phyloP scores from a whole-genome alignment of 495 filamentous ascomycete species.

The Cryomyces minteri region DNA sequence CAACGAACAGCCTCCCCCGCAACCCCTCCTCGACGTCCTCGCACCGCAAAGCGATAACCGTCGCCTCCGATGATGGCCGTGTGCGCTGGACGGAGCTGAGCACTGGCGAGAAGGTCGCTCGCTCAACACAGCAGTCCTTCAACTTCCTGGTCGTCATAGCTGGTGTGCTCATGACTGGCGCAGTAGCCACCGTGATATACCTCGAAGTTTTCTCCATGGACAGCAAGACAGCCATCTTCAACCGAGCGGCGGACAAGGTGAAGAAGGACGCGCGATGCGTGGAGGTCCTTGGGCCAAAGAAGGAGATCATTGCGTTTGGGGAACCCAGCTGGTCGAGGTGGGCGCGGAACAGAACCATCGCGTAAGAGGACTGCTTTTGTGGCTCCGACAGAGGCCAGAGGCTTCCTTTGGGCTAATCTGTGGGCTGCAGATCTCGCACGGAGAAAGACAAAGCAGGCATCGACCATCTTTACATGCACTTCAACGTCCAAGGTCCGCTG shows the following conservation, averaged over 20 bases:
- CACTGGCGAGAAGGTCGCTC: constrained; percentile 55
- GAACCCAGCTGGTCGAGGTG: constrained; percentile 70
- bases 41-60: constrained; percentile 33
- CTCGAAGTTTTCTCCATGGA: constrained; percentile 73
- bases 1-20: neutral
- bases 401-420: neutral
- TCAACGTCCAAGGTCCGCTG: constrained; percentile 74
- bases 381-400: constrained; percentile 18
- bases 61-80: constrained; percentile 64
- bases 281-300: constrained; percentile 54
- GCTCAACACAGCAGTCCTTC: constrained; percentile 78
- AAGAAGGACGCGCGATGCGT: constrained; percentile 49
- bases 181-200: constrained; percentile 50
- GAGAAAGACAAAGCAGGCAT: constrained; percentile 55
- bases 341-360: constrained; percentile 68
- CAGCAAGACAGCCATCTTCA: constrained; percentile 75
- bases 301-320: constrained; percentile 66
- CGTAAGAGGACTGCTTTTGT: constrained; percentile 11
- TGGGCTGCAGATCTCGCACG: constrained; percentile 32
- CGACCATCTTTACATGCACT: constrained; percentile 75
- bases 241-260: constrained; percentile 66
- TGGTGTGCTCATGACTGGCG: constrained; percentile 52
- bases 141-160: constrained; percentile 64
- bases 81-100: constrained; percentile 66
- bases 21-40: neutral